Base-by-base conservation (phyloP, 164 flowering plant genomes). In the Pachysandra terminalis region DNA sequence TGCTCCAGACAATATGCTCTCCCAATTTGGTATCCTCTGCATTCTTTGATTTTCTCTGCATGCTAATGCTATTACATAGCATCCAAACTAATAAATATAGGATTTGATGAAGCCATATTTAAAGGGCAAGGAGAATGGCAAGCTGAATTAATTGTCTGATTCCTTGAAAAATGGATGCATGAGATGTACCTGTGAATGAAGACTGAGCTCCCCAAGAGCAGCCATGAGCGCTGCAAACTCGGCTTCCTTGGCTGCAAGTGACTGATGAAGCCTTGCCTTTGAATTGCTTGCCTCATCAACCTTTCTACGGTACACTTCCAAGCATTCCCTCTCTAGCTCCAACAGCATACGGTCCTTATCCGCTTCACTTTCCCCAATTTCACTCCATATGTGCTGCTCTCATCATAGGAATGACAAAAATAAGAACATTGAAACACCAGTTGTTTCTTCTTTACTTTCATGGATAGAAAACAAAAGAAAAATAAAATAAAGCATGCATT, bases 201-300 rank as follows among this genome's bases (percentile, higher is more conserved):
- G 70, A 76, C 70, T 80, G 57, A 81, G 80, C 61, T 90, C 98
- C 27, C 97, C 98, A 68, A 93, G 88, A 58, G 91, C 68, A 70
- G 96, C 94, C 88, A 88, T 78, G 23, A 93, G 87, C 2, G 90
- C 80, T 1, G 96, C 89, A 75, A 93, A 81, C 75, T 93, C 98
- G 28, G 98, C 97, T 77, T 93, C 97, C 72, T 80, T 88, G 62
- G 89, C 81, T 19, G 87, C 93, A 71, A 93, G 87, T 67, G 89
- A 73, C 63, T 93, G 97, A 81, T 88, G 97, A 45, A 91, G 85
- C 2, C 90, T 82, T 45, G 89, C 90, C 80, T 88, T 93, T 23
- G 87, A 71, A 72, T 85, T 86, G 63, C 85, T 82, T 67, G 97
- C 97, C 72, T 89, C 96, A 26, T 89, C 94, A 53, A 93, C 94